Evolutionary conservation across 2,329 filamentous ascomycete genomes (phyloP).

Genomic region (Didymella arachidicola): DNA sequence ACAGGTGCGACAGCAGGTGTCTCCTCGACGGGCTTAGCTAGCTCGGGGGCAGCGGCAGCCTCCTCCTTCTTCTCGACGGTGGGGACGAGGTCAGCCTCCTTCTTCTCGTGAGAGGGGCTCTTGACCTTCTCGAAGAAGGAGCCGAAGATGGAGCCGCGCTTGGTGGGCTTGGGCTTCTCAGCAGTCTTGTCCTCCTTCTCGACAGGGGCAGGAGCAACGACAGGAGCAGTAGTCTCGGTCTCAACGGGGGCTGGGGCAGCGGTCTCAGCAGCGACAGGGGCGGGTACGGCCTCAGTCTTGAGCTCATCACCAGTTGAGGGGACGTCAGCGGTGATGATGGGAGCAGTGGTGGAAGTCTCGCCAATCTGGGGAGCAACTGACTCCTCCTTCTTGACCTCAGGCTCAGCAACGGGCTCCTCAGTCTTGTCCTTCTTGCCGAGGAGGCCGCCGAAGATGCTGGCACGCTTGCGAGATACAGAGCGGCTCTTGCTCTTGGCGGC

Average conservation of each 20-base stretch:
- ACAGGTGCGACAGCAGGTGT: slow-evolving; percentile 51
- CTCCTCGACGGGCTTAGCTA: slow-evolving; percentile 46
- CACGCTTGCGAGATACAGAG: slow-evolving; percentile 66
- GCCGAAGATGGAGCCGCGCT: slow-evolving; percentile 86
- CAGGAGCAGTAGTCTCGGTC: slow-evolving; percentile 46
- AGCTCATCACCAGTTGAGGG: slow-evolving; percentile 42
- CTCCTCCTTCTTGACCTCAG: slow-evolving; percentile 55
- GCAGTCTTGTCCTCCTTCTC: slow-evolving; percentile 51
- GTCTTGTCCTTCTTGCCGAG: slow-evolving; percentile 67
- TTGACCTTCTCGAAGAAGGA: slow-evolving; percentile 70
- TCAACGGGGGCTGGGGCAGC: slow-evolving; percentile 43
- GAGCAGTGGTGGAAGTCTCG: slow-evolving; percentile 45
- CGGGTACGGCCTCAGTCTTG: slow-evolving; percentile 56
- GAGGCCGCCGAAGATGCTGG: slow-evolving; percentile 65
- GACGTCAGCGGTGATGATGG: slow-evolving; percentile 46
- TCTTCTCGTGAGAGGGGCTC: slow-evolving; percentile 67
- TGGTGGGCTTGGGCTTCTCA: slow-evolving; percentile 68
- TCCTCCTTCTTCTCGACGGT: slow-evolving; percentile 50
- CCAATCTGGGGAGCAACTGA: slow-evolving; percentile 40
- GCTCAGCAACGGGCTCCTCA: slow-evolving; percentile 49
- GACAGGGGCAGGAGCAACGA: slow-evolving; percentile 22
- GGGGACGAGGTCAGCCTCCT: slow-evolving; percentile 69
- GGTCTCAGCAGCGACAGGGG: slow-evolving; percentile 51
- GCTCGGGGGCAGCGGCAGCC: slow-evolving; percentile 50
- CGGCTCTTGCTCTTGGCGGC: slow-evolving; percentile 65